Base-by-base conservation (phyloP, 2,329 filamentous ascomycete species). In the Aspergillus brasiliensis region DNA sequence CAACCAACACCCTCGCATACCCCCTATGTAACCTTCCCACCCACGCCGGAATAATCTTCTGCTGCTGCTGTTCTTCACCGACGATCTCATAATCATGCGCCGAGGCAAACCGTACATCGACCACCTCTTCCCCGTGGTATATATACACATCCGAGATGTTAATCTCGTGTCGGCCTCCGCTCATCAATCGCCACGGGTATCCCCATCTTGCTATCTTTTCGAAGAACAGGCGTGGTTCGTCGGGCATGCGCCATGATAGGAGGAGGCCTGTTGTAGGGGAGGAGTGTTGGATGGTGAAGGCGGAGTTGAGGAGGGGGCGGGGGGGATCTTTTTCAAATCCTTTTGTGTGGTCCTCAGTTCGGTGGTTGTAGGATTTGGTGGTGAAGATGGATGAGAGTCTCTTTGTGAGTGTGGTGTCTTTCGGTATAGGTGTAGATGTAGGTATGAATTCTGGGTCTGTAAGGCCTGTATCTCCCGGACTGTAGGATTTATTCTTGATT, bases 51-150 rank as follows among this genome's bases (percentile, higher is more conserved):
- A 72, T 61, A 7, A 57, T 51, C 60, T 73, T 72, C 61, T 73
- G 69, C 0, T 13, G 40, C 17, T 27, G 25, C 27, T 3, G 66
- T 27, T 72, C 68, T 4, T 40, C 55, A 2, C 47, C 19, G 0
- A 72, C 40, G 49, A 69, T 13, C 56, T 70, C 67, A 56, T 72
- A 73, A 19, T 71, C 67, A 65, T 73, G 70, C 27, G 69, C 65
- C 8, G 55, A 65, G 5, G 66, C 54, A 56, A 71, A 70, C 5
- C 70, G 51, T n/a, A 73, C 66, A 47, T 73, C 69, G 8, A 73
- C 67, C 13, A 67, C 59, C 19, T 44, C 44, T 0, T 55, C 61
- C 1, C 46, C 21, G 3, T 28, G 25, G n/a, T 56, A 58, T 1
- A 53, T 21, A n/a, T 48, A 48, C 2, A 48, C 13, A 4, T 8